phyloP scores from a whole-genome alignment of 2,329 filamentous ascomycete genomes.

The Pseudopyricularia javanii region DNA sequence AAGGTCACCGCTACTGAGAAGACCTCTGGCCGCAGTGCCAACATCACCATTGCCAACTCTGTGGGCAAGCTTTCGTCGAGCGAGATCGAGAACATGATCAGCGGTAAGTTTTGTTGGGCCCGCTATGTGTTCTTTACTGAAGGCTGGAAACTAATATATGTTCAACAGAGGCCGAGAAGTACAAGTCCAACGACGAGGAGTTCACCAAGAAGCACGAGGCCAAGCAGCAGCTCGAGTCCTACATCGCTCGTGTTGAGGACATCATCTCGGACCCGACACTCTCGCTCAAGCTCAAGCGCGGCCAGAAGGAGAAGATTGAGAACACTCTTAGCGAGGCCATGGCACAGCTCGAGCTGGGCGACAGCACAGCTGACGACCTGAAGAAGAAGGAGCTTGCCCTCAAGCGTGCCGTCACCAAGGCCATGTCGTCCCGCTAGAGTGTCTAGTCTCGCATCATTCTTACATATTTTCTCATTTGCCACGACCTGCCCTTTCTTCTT shows the following conservation, averaged over 20 bases:
- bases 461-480: constrained; percentile 1
- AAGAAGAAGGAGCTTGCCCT: constrained; percentile 99
- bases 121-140: background rate
- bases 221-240: constrained; percentile 97
- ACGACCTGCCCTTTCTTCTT: background rate
- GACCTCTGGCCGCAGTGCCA: constrained; percentile 91
- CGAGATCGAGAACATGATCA: constrained; percentile 98
- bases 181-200: constrained; percentile 95
- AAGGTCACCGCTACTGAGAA: constrained; percentile 99
- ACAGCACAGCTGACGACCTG: constrained; percentile 81
- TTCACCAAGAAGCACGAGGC: constrained; percentile 99
- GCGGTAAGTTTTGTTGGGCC: constrained; percentile 35
- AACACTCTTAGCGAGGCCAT: constrained; percentile 92
- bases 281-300: constrained; percentile 95
- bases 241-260: constrained; percentile 97
- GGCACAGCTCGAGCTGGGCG: constrained; percentile 92
- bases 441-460: background rate
- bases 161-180: constrained; percentile 73
- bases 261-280: constrained; percentile 94
- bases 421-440: constrained; percentile 77
- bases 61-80: constrained; percentile 90
- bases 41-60: constrained; percentile 99
- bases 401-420: constrained; percentile 97
- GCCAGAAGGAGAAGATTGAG: constrained; percentile 99
- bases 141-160: background rate